Base-by-base conservation (phyloP, 768 basidiomycete genomes). In the Hypholoma fasciculare region DNA sequence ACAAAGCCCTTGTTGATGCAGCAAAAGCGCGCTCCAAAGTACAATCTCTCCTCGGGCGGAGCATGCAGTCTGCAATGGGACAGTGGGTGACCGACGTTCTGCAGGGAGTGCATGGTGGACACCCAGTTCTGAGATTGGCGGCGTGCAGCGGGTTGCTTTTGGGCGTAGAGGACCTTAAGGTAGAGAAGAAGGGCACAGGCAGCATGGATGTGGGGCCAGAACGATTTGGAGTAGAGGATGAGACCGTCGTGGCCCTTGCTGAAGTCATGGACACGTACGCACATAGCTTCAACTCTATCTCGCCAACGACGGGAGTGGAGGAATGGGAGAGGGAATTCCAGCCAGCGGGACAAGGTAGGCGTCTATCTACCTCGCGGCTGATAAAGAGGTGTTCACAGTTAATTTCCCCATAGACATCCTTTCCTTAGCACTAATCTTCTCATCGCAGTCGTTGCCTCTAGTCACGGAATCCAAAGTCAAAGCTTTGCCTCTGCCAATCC, bases 261-360 rank as follows among this genome's bases (percentile, higher is more conserved):
- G 90, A 92, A 66, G 81, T 88, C 20, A 82, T 92, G 68, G 90
- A 92, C 62, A 71, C 79, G 11, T 85, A 87, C 60, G 65, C 70
- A 7, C 67, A 70, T 56, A 60, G 57, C 26, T 56, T 62, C 16
- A 53, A 66, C 7, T 71, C 74, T 7, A 54, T 38, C 26, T 50
- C 54, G 14, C 56, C 62, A 14, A 52, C 66, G 30, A 48, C 50
- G 16, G 63, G 63, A 17, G 76, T 75, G 14, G 66, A 71, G 37
- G 74, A 76, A 54, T 91, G 90, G 90, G 84, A 87, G 66, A 80
- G 76, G 52, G 89, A 92, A 63, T 91, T 90, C 66, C 78, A 78
- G 56, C 80, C 82, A n/a, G 74, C 74, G 16, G 73, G 77, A 6
- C 78, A 81, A 61, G 78, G 73, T 65, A 74, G 67, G 72, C 72